phyloP scores from a whole-genome alignment of 2,329 filamentous ascomycete genomes.

The Colletotrichum cuscutae region DNA sequence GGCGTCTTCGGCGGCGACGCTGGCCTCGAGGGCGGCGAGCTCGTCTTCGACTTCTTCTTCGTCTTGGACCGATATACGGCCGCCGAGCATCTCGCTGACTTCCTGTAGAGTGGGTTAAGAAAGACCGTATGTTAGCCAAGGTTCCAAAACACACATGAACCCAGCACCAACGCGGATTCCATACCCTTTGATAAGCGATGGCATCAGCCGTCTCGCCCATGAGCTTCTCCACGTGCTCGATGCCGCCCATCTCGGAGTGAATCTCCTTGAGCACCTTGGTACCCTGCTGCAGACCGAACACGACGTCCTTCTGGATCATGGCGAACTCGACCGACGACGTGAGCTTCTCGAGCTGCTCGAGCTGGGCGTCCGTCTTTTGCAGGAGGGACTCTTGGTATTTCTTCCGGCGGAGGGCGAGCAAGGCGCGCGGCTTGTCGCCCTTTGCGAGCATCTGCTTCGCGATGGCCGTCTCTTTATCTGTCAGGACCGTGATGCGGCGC shows the following conservation, averaged over 20 bases:
- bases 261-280: constrained; percentile 91
- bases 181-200: constrained; percentile 87
- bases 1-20: constrained; percentile 29
- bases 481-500: constrained; percentile 86
- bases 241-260: constrained; percentile 92
- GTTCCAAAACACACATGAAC: background rate
- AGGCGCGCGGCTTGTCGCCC: constrained; percentile 82
- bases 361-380: constrained; percentile 88
- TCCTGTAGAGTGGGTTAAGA: constrained; percentile 65
- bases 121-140: background rate
- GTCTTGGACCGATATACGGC: constrained; percentile 90
- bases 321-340: constrained; percentile 94
- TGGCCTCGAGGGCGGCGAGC: constrained; percentile 78
- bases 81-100: constrained; percentile 89
- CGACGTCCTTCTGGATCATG: constrained; percentile 93
- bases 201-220: constrained; percentile 94
- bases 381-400: constrained; percentile 96
- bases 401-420: constrained; percentile 90
- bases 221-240: constrained; percentile 93
- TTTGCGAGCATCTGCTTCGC: constrained; percentile 84
- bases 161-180: background rate
- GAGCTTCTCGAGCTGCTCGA: constrained; percentile 92
- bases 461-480: constrained; percentile 86
- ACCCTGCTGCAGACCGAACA: constrained; percentile 92
- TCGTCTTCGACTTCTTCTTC: constrained; percentile 99